Evolutionary conservation across 768 basidiomycete genomes (phyloP).

Genomic region (Candolleomyces eurysporus): DNA sequence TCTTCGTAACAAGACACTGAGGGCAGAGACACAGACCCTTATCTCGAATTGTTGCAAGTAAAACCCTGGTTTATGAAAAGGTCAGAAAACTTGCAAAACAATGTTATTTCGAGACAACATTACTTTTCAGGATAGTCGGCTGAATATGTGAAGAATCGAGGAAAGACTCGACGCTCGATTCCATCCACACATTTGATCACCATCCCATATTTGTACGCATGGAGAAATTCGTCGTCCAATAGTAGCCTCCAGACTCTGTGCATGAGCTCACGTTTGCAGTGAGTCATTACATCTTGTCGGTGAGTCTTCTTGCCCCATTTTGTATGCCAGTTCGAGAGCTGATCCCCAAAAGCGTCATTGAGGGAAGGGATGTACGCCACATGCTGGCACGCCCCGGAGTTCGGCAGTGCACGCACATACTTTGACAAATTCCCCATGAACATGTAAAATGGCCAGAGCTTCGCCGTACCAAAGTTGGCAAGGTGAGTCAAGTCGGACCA

Average conservation of each 20-base stretch:
- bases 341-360: conserved; percentile 6
- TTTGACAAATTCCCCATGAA: conserved; percentile 17
- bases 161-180: not conserved
- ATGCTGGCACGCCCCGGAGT: conserved; percentile 14
- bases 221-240: not conserved
- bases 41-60: conserved; percentile 31
- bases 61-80: conserved; percentile 9
- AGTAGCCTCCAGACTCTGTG: conserved; percentile 7
- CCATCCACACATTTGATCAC: not conserved
- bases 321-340: conserved; percentile 3
- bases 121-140: conserved; percentile 8
- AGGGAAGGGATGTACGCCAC: conserved; percentile 19
- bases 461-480: conserved; percentile 15
- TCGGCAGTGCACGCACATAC: conserved; percentile 13
- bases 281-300: not conserved
- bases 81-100: conserved; percentile 2
- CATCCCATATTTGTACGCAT: conserved; percentile 3
- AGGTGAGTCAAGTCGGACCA: conserved; percentile 20
- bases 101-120: not conserved
- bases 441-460: conserved; percentile 18
- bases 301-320: not conserved
- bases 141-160: conserved; percentile 1
- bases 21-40: conserved; percentile 36
- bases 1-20: conserved; percentile 26
- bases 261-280: conserved; percentile 5